phyloP scores from a whole-genome alignment of 2,329 filamentous ascomycete genomes.

The Colletotrichum scovillei region DNA sequence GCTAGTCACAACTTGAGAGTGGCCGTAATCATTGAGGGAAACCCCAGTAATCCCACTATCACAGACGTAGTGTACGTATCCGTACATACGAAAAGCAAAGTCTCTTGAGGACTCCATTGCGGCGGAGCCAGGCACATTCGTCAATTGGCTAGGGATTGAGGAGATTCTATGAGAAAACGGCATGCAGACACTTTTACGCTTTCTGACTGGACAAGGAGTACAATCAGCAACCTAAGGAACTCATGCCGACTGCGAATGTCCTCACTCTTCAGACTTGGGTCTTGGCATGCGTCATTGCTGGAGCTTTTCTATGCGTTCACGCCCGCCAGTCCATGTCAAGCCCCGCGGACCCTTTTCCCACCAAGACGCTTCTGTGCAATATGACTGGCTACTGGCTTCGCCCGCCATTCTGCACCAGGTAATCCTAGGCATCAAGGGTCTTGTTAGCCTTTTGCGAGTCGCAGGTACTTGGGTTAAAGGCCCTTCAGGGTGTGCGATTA shows the following conservation, averaged over 20 bases:
- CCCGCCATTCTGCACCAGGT: constrained; percentile 1
- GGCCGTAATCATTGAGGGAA: not conserved
- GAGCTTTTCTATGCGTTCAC: constrained; percentile 1
- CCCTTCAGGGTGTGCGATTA: constrained; percentile 11
- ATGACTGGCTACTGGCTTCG: not conserved
- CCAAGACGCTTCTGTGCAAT: not conserved
- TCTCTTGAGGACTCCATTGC: not conserved
- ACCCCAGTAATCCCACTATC: constrained; percentile 17
- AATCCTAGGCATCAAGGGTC: constrained; percentile 32
- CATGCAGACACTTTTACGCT: constrained; percentile 2
- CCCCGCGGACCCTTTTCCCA: constrained; percentile 26
- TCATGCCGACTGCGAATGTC: not conserved
- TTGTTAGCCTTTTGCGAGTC: constrained; percentile 6
- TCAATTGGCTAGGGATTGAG: not conserved
- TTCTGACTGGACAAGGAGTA: constrained; percentile 15
- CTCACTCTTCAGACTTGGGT: not conserved
- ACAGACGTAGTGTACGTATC: too few species aligned
- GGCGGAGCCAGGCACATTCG: not conserved
- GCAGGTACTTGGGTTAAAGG: constrained; percentile 6
- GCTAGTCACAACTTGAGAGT: not conserved
- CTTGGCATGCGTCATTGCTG: constrained; percentile 31
- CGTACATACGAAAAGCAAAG: not conserved
- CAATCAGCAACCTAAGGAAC: not conserved
- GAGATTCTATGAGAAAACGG: constrained; percentile 7
- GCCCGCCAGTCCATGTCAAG: constrained; percentile 1